Percentiles rank a stretch among this genome's conserved stretches.
phyloP scores from a whole-genome alignment of 176 grass and related monocot genomes.

The Phoenix dactylifera region DNA sequence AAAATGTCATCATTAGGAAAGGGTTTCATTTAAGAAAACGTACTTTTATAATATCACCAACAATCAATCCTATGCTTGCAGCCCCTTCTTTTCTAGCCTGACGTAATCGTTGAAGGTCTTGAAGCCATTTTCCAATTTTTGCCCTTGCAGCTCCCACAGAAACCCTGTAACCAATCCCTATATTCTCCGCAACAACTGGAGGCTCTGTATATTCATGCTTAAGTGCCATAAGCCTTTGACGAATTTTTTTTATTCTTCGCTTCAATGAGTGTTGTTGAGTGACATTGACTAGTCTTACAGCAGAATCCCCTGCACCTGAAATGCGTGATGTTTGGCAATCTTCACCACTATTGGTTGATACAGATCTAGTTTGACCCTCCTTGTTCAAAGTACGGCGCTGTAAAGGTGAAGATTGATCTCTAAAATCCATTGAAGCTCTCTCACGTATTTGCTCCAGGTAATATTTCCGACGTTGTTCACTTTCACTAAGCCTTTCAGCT shows the following conservation, averaged over 20 bases:
- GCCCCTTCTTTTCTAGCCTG: conserved; percentile 97
- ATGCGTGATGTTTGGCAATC: conserved; percentile 45
- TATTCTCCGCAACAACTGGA: conserved; percentile 52
- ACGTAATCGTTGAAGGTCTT: conserved; percentile 81
- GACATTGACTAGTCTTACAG: conserved; percentile 48
- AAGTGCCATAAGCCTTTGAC: conserved; percentile 94
- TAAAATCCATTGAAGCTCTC: conserved; percentile 98
- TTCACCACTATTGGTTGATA: conserved; percentile 52
- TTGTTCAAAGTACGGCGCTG: conserved; percentile 86
- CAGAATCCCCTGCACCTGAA: conserved; percentile 38
- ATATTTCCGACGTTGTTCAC: conserved; percentile 93
- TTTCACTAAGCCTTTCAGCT: conserved; percentile 93
- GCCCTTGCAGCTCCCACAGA: conserved; percentile 63
- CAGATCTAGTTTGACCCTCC: conserved; percentile 60
- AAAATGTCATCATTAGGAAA: conserved; percentile 16
- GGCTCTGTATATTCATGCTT: conserved; percentile 95
- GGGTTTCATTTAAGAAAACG: conserved; percentile 12
- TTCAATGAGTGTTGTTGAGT: conserved; percentile 46
- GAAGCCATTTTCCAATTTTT: conserved; percentile 97
- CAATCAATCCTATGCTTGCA: conserved; percentile 85
- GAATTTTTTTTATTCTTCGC: conserved; percentile 91
- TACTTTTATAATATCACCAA: conserved; percentile 90
- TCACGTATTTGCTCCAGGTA: conserved; percentile 99
- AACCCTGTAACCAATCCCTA: conserved; percentile 64
- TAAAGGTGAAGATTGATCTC: conserved; percentile 93